Evolutionary conservation across 1,139 yeast species (phyloP).

Genomic region (Candida freyschussii): DNA sequence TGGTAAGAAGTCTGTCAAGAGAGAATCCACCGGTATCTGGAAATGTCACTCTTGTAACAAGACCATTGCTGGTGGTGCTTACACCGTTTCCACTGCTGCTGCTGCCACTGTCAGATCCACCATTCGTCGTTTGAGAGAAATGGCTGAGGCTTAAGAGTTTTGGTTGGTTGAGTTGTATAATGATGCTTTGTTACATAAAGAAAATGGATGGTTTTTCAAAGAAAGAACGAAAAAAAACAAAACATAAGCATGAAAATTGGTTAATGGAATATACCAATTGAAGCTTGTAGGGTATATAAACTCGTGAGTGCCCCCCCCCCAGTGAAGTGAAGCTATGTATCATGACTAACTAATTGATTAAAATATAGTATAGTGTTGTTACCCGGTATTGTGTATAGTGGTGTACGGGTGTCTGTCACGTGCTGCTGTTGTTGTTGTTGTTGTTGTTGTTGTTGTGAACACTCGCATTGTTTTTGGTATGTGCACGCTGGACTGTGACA

Average conservation of each 20-base stretch:
- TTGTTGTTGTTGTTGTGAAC: background rate
- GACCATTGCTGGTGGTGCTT: constrained; percentile 99
- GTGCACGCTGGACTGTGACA: background rate
- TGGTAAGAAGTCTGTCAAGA: constrained; percentile 97
- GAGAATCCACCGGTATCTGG: constrained; percentile 99
- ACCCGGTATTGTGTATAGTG: no score
- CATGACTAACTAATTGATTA: no score
- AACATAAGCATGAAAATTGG: no score
- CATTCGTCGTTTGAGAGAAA: constrained; percentile 99
- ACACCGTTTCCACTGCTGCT: constrained; percentile 98
- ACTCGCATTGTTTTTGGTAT: background rate
- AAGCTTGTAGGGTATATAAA: no score
- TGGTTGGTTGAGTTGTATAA: constrained; percentile 16
- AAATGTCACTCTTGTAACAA: constrained; percentile 88
- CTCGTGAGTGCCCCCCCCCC: no score
- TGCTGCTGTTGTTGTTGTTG: no score
- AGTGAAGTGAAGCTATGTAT: no score
- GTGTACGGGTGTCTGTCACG: no score
- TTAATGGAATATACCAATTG: no score
- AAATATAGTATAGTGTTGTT: no score
- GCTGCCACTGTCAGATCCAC: constrained; percentile 99
- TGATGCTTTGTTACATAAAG: constrained; percentile 12
- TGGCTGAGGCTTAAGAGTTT: constrained; percentile 89
- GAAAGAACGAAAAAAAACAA: background rate
- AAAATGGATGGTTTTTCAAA: background rate